phyloP scores from a whole-genome alignment of 2,329 filamentous ascomycete species.

The Zasmidium cellare region DNA sequence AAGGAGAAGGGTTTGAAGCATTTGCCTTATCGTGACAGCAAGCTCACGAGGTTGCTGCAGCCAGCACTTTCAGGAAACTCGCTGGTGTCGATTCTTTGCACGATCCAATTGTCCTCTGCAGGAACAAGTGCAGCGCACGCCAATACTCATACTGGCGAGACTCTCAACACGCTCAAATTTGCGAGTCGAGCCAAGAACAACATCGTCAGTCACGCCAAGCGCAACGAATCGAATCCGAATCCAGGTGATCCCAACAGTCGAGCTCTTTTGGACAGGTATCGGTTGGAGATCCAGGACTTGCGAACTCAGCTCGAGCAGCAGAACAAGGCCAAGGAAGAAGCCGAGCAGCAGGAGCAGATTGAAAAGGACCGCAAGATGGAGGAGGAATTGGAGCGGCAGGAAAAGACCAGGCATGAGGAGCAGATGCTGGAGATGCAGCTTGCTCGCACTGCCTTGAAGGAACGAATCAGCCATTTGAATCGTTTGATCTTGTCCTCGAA shows the following conservation, averaged over 20 bases:
- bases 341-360: conserved; percentile 52
- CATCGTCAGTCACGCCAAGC: conserved; percentile 95
- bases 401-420: conserved; percentile 75
- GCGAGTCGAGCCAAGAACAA: conserved; percentile 96
- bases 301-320: conserved; percentile 80
- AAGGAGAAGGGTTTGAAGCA: conserved; percentile 74
- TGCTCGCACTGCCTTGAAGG: conserved; percentile 90
- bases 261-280: conserved; percentile 87
- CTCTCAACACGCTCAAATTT: conserved; percentile 94
- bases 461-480: conserved; percentile 96
- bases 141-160: conserved; percentile 79
- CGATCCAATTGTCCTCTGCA: conserved; percentile 82
- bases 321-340: conserved; percentile 60
- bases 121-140: conserved; percentile 66
- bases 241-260: conserved; percentile 80
- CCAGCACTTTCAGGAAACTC: conserved; percentile 90
- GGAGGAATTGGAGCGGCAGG: conserved; percentile 73
- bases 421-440: conserved; percentile 99
- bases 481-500: conserved; percentile 93
- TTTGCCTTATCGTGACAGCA: conserved; percentile 95
- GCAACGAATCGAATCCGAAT: conserved; percentile 78
- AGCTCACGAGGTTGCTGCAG: conserved; percentile 88
- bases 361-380: conserved; percentile 67
- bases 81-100: conserved; percentile 95
- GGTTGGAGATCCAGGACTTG: conserved; percentile 86